Evolutionary conservation across 345 rosid species (phyloP).

Genomic region (Psidium friedrichsthalianum): DNA sequence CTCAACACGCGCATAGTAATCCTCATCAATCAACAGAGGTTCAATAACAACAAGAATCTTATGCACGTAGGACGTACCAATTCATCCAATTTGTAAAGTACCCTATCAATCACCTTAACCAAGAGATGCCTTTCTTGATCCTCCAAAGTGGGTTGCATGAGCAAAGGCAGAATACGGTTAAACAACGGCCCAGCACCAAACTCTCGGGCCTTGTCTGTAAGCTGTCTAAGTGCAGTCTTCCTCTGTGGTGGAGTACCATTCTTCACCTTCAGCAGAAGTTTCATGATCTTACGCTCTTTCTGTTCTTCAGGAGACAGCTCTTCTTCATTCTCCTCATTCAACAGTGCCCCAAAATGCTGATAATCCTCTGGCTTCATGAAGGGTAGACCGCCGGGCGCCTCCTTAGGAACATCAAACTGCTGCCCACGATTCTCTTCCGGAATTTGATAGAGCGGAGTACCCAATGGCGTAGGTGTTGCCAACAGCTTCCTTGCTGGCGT

Average conservation of each 20-base stretch:
- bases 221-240: slow-evolving; percentile 93
- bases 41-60: slow-evolving; percentile 98
- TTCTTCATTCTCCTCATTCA: slow-evolving; percentile 92
- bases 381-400: slow-evolving; percentile 83
- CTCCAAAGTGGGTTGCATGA: slow-evolving; percentile 97
- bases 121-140: slow-evolving; percentile 98
- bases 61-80: slow-evolving; percentile 95
- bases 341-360: slow-evolving; percentile 77
- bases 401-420: slow-evolving; percentile 93
- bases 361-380: slow-evolving; percentile 98
- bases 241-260: slow-evolving; percentile 98
- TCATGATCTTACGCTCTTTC: slow-evolving; percentile 97
- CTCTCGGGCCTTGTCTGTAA: slow-evolving; percentile 95
- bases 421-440: slow-evolving; percentile 95
- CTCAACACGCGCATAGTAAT: slow-evolving; percentile 98
- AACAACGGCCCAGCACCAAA: slow-evolving; percentile 97
- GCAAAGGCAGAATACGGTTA: slow-evolving; percentile 76
- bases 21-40: slow-evolving; percentile 97
- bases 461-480: slow-evolving; percentile 89
- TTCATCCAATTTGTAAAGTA: slow-evolving; percentile 91
- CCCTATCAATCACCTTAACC: slow-evolving; percentile 95
- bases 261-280: slow-evolving; percentile 89
- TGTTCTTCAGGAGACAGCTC: slow-evolving; percentile 88
- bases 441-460: slow-evolving; percentile 75
- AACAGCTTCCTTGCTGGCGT: slow-evolving; percentile 83